Conservation (phyloP, 1,139 yeast genomes). For the Candida sanyaensis region DNA sequence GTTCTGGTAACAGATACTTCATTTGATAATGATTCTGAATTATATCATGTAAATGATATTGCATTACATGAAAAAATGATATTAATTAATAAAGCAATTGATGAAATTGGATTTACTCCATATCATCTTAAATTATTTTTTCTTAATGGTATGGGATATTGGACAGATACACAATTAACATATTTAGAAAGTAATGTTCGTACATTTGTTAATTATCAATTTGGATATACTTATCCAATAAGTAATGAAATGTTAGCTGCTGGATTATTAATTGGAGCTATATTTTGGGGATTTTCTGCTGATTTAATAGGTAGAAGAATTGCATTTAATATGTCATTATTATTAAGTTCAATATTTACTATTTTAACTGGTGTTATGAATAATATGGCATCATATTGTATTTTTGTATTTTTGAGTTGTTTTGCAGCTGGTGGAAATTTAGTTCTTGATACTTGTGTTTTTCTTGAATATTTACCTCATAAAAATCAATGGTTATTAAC, state of each 20-base stretch:
- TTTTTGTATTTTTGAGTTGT: constrained; percentile 47
- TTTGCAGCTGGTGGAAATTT: constrained; percentile 61
- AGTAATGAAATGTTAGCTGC: constrained; percentile 27
- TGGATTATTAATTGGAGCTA: constrained; percentile 58
- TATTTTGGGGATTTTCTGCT: constrained; percentile 59
- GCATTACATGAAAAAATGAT: constrained; percentile 27
- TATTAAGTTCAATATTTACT: constrained; percentile 42
- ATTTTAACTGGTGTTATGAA: constrained; percentile 55
- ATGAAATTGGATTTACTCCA: constrained; percentile 38
- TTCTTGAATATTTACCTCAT: constrained; percentile 57
- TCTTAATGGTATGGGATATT: constrained; percentile 63
- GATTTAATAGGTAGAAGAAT: constrained; percentile 38
- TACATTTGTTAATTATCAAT: constrained; percentile 43
- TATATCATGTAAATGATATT: constrained; percentile 22
- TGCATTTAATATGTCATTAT: constrained; percentile 22
- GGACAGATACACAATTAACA: constrained; percentile 61
- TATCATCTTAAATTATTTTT: constrained; percentile 38
- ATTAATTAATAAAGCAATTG: constrained; percentile 32
- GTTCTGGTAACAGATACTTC: constrained; percentile 3
- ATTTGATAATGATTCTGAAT: constrained; percentile 13
- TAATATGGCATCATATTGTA: constrained; percentile 48
- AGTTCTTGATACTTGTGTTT: constrained; percentile 60
- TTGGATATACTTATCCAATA: constrained; percentile 35
- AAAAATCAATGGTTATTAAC: constrained; percentile 47
- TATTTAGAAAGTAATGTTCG: constrained; percentile 40